Conservation (phyloP, 2,329 filamentous ascomycete species). For the Xenoacremonium recifei region DNA sequence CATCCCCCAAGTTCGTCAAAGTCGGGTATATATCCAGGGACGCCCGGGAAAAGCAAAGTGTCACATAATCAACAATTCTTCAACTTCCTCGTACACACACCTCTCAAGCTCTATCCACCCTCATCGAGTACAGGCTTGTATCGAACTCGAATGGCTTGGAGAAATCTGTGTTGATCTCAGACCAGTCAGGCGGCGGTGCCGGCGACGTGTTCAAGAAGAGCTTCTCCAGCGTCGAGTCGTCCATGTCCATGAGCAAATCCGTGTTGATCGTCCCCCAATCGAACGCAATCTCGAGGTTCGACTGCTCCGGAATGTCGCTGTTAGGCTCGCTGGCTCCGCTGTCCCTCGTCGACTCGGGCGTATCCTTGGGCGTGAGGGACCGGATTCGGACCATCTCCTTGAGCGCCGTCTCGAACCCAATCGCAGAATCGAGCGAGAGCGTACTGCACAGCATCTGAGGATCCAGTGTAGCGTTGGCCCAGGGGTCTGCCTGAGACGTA, state of each 20-base stretch:
- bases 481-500: slow-evolving; percentile 25
- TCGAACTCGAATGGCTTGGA: slow-evolving; percentile 55
- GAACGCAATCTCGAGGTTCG: slow-evolving; percentile 51
- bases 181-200: slow-evolving; percentile 39
- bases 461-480: slow-evolving; percentile 49
- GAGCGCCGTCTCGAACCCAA: slow-evolving; percentile 44
- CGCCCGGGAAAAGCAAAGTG: slow-evolving; percentile 1
- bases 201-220: slow-evolving; percentile 2
- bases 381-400: slow-evolving; percentile 54
- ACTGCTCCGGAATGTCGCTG: slow-evolving; percentile 59
- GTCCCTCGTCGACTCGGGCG: slow-evolving; percentile 63
- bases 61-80: slow-evolving; percentile 3
- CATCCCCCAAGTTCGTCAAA: background rate
- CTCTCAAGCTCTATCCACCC: slow-evolving; percentile 9
- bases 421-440: slow-evolving; percentile 33
- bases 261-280: slow-evolving; percentile 50
- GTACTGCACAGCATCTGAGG: slow-evolving; percentile 40
- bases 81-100: slow-evolving; percentile 9
- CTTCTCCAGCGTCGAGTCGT: slow-evolving; percentile 19
- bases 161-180: slow-evolving; percentile 50
- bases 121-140: slow-evolving; percentile 36
- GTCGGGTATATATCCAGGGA: slow-evolving; percentile 12
- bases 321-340: slow-evolving; percentile 58
- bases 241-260: slow-evolving; percentile 44
- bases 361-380: slow-evolving; percentile 59